A percentile compares a stretch with the other conserved stretches of the same genome.
These are phyloP conservation scores for Marasmius tenuissimus DNA, from an alignment of 1,284 basidiomycete species.

Conservation along the genomic window DNA sequence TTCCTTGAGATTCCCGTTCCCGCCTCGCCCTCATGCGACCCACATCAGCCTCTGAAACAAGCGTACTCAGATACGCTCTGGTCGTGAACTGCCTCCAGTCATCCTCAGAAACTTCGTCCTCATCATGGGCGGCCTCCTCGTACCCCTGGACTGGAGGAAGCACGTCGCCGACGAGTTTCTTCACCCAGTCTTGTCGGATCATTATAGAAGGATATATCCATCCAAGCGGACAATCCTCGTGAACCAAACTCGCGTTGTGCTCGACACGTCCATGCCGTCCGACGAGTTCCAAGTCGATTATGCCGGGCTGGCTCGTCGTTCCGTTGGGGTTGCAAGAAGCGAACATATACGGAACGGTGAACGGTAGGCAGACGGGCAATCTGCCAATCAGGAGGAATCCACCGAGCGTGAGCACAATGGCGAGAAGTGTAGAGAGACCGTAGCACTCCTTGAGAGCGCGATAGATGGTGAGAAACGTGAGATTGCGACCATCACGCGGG, in stretches of 20 bases:
- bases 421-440: constrained; percentile 15
- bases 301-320: constrained; percentile 1
- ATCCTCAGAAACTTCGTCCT: neutral
- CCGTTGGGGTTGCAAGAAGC: constrained; percentile 9
- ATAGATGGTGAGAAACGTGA: constrained; percentile 13
- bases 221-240: constrained; percentile 6
- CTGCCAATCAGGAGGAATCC: constrained; percentile 12
- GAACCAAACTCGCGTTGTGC: constrained; percentile 21
- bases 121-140: neutral
- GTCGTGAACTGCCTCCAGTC: neutral
- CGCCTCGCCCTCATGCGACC: constrained; percentile 11
- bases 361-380: constrained; percentile 9
- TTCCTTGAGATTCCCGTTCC: constrained; percentile 4
- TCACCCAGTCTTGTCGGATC: constrained; percentile 10
- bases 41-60: constrained; percentile 12
- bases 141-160: constrained; percentile 6
- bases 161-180: constrained; percentile 9
- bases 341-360: neutral
- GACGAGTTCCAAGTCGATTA: constrained; percentile 14
- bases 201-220: constrained; percentile 10
- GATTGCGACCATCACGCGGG: neutral
- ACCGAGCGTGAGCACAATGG: constrained; percentile 14
- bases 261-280: constrained; percentile 18
- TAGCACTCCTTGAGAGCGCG: constrained; percentile 15
- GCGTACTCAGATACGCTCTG: neutral